A percentile compares a stretch with the other conserved stretches of the same genome.
These are phyloP conservation scores for Eremomyces bilateralis DNA, from an alignment of 495 filamentous ascomycete species.

Conservation along the genomic window DNA sequence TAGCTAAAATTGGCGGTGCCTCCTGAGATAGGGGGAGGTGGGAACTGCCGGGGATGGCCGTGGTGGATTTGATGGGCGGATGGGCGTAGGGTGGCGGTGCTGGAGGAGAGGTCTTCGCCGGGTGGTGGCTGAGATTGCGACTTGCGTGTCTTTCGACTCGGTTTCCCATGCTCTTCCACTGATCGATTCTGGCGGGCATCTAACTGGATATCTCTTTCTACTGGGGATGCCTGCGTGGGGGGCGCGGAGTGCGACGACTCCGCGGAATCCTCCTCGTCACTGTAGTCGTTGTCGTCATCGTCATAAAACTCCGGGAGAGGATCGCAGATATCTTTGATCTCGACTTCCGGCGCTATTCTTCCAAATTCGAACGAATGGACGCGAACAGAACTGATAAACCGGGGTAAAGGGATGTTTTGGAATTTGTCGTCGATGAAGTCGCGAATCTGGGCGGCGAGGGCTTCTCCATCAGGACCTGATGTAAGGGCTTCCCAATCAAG, in stretches of 20 bases:
- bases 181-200: background rate
- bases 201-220: no score
- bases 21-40: constrained; percentile 64
- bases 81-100: background rate
- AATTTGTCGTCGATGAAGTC: constrained; percentile 91
- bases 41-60: no score
- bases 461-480: constrained; percentile 64
- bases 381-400: constrained; percentile 89
- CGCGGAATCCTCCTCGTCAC: constrained; percentile 24
- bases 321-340: constrained; percentile 91
- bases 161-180: no score
- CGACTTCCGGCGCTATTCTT: constrained; percentile 54
- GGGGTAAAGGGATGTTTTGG: constrained; percentile 70
- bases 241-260: constrained; percentile 17
- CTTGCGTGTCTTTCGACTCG: constrained; percentile 4
- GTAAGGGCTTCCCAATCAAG: constrained; percentile 89
- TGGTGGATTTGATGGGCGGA: no score
- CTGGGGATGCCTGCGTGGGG: constrained; percentile 5
- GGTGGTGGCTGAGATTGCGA: constrained; percentile 5
- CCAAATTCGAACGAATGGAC: constrained; percentile 92
- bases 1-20: constrained; percentile 79
- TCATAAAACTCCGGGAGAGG: constrained; percentile 95
- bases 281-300: constrained; percentile 38
- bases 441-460: constrained; percentile 64
- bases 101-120: constrained; percentile 11